Evolutionary conservation across 106 monocot species (phyloP), one percentile per base, ranked within the genome.

Genomic region (Acanthochlamys bracteata): DNA sequence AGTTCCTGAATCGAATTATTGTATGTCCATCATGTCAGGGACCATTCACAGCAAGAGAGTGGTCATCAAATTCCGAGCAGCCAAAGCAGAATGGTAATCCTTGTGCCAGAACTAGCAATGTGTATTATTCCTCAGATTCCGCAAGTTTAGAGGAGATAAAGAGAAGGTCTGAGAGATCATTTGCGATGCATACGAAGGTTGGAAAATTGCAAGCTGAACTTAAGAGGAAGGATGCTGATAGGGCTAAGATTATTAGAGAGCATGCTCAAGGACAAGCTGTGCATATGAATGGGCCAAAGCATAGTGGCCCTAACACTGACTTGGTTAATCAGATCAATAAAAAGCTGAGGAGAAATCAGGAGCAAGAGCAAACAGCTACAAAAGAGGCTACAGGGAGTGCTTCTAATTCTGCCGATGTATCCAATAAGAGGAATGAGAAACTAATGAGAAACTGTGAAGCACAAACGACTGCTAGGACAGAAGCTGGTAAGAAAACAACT

Each of bases 31-130:
- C 73, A 56, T 93, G 93, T 71, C 62, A 74, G 20, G 62, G 82
- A 49, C 76, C 93, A 7, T 93, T 89, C 64, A 10, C 81, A 24
- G 93, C 93, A 53, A 27, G 57, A 20, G 93, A 93, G n/a, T n/a
- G n/a, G n/a, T n/a, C n/a, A n/a, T n/a, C 10, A 33, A 62, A 59
- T 58, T n/a, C 56, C 65, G 21, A 74, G 25, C 74, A 77, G 71
- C 25, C n/a, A 11, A 72, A 75, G 13, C 63, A 68, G 24, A 65
- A 53, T 45, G 16, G 16, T 0, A 64, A 57, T 23, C 24, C 27
- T 55, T 54, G 24, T 41, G 54, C 55, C 7, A 27, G 40, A 10
- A 13, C 39, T 23, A 69, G 64, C 45, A 75, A 75, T 51, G 16
- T 47, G 0, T 67, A 64, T 22, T 47, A 27, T n/a, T 52, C 39